Conservation (phyloP, 2,329 filamentous ascomycete species). For the Ophiostoma sp. region DNA sequence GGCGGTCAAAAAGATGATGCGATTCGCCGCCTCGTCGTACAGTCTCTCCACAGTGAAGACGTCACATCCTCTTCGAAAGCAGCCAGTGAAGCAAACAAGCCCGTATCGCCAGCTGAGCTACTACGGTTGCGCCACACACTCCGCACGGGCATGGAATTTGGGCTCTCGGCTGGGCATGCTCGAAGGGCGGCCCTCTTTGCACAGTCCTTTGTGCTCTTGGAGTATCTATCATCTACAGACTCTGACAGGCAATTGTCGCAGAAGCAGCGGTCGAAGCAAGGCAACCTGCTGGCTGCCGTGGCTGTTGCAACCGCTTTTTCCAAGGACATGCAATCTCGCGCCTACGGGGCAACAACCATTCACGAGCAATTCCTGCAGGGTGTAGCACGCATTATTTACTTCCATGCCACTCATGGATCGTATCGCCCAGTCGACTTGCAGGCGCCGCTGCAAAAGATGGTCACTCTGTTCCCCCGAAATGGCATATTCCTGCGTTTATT, state of each 20-base stretch:
- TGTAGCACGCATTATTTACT: constrained; percentile 60
- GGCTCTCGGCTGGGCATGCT: constrained; percentile 51
- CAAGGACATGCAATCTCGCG: constrained; percentile 44
- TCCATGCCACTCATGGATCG: constrained; percentile 63
- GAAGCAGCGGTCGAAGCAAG: constrained; percentile 48
- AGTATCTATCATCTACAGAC: constrained; percentile 57
- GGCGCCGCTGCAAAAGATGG: constrained; percentile 58
- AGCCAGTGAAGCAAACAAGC: constrained; percentile 10
- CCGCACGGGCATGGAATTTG: constrained; percentile 54
- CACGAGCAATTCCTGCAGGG: constrained; percentile 70
- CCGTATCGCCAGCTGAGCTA: constrained; percentile 41
- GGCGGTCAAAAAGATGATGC: constrained; percentile 40
- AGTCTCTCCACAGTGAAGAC: constrained; percentile 38
- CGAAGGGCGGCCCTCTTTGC: constrained; percentile 55
- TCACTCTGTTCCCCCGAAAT: constrained; percentile 70
- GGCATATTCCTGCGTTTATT: constrained; percentile 72
- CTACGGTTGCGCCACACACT: constrained; percentile 59
- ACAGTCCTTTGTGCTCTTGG: constrained; percentile 64
- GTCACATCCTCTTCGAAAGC: constrained; percentile 24
- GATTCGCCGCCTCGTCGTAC: constrained; percentile 42
- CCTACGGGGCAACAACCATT: constrained; percentile 37
- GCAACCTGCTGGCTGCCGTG: constrained; percentile 56
- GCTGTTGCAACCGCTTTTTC: constrained; percentile 45
- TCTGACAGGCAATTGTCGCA: constrained; percentile 28
- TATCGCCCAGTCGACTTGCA: constrained; percentile 70